phyloP scores from a whole-genome alignment of 1,139 yeast genomes.

The Wickerhamomyces sp. region DNA sequence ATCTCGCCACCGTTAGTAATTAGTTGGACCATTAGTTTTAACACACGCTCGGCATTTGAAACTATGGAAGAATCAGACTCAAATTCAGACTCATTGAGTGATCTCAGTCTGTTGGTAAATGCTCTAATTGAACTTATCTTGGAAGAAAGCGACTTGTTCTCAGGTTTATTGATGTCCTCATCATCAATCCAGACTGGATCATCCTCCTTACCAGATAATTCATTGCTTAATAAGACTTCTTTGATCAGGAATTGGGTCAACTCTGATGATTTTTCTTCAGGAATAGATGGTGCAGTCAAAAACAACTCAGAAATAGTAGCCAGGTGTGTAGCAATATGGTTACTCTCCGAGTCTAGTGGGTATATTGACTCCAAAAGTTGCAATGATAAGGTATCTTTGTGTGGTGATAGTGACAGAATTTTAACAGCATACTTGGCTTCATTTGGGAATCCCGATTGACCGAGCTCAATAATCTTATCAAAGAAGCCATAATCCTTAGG shows the following conservation, averaged over 20 bases:
- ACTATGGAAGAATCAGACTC: slow-evolving; percentile 29
- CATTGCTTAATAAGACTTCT: slow-evolving; percentile 52
- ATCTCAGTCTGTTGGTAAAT: slow-evolving; percentile 58
- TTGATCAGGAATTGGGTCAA: slow-evolving; percentile 59
- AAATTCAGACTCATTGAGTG: slow-evolving; percentile 32
- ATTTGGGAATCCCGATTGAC: slow-evolving; percentile 48
- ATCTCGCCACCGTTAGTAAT: slow-evolving; percentile 84
- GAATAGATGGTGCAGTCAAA: slow-evolving; percentile 41
- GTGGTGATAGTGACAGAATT: slow-evolving; percentile 45
- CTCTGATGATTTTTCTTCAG: slow-evolving; percentile 53
- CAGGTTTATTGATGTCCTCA: slow-evolving; percentile 32
- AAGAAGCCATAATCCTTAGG: slow-evolving; percentile 31
- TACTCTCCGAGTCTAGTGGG: slow-evolving; percentile 41
- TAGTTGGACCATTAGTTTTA: slow-evolving; percentile 61
- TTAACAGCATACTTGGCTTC: slow-evolving; percentile 68
- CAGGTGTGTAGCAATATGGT: slow-evolving; percentile 49
- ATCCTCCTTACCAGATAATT: slow-evolving; percentile 24
- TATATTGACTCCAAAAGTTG: slow-evolving; percentile 40
- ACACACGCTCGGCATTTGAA: slow-evolving; percentile 52
- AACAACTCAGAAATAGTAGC: slow-evolving; percentile 61
- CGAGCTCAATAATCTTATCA: slow-evolving; percentile 39
- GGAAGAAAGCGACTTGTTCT: slow-evolving; percentile 31
- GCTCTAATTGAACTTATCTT: slow-evolving; percentile 55
- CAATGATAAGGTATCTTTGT: slow-evolving; percentile 35
- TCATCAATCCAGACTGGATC: slow-evolving; percentile 49